Percentiles rank a stretch among this genome's conserved stretches.
These are phyloP conservation scores for Juglanconis juglandina DNA, from an alignment of 2,329 filamentous ascomycete genomes.

Conservation along the genomic window DNA sequence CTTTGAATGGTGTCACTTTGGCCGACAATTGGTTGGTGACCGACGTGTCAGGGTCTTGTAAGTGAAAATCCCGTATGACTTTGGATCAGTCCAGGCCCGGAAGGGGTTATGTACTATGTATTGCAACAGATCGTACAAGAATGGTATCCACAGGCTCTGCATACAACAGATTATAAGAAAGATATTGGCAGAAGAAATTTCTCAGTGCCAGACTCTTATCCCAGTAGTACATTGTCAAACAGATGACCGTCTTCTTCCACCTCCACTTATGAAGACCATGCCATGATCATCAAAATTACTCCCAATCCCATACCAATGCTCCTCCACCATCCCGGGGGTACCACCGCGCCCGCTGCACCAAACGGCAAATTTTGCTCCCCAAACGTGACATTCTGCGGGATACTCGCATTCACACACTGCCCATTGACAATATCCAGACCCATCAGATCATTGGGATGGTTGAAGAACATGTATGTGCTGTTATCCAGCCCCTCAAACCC, in stretches of 20 bases:
- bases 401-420: constrained; percentile 61
- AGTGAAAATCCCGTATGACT: too few relatives aligned
- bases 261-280: not conserved
- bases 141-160: too few relatives aligned
- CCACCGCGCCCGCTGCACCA: constrained; percentile 29
- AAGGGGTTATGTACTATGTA: too few relatives aligned
- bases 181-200: too few relatives aligned
- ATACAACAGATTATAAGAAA: too few relatives aligned
- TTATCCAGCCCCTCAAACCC: constrained; percentile 67
- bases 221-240: not conserved
- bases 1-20: too few relatives aligned
- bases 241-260: not conserved
- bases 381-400: constrained; percentile 71
- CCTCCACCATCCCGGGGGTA: constrained; percentile 20
- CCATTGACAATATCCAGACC: constrained; percentile 65
- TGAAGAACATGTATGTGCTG: constrained; percentile 76
- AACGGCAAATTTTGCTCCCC: constrained; percentile 58
- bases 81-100: too few relatives aligned
- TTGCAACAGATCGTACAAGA: too few relatives aligned
- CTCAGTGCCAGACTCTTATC: too few relatives aligned
- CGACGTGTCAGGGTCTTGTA: too few relatives aligned
- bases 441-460: constrained; percentile 64
- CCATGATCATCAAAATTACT: constrained; percentile 3
- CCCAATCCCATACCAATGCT: constrained; percentile 17
- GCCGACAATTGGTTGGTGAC: too few relatives aligned